Percentiles rank a stretch among this genome's conserved stretches.
Conservation (phyloP, 75 land plant genomes). For the Cunninghamia lanceolata region DNA sequence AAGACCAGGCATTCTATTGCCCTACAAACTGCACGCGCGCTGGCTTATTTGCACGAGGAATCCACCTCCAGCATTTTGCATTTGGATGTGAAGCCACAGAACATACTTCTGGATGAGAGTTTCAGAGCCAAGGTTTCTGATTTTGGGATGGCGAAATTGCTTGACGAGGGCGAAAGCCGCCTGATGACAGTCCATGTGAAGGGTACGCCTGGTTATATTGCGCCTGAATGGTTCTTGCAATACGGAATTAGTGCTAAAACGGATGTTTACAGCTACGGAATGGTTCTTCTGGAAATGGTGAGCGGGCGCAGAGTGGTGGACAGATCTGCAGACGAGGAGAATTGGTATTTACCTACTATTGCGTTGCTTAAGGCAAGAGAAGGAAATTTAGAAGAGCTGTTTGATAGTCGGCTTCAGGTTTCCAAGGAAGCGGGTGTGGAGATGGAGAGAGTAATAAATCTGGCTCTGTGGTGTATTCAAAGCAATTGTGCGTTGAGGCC, state of each 20-base stretch:
- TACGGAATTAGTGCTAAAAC: constrained; percentile 19
- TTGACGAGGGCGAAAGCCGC: constrained; percentile 18
- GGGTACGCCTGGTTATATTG: constrained; percentile 31
- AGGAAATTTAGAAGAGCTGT: neutral
- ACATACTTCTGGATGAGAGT: constrained; percentile 26
- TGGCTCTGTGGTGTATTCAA: constrained; percentile 23
- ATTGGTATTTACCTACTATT: neutral
- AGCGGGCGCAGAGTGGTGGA: constrained; percentile 4
- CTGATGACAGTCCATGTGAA: constrained; percentile 16
- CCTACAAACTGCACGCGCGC: neutral
- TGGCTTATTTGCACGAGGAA: constrained; percentile 23
- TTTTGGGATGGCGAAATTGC: constrained; percentile 25
- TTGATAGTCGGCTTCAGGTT: neutral
- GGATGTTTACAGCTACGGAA: constrained; percentile 33
- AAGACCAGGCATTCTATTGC: neutral
- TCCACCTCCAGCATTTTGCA: constrained; percentile 14
- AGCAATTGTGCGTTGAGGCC: constrained; percentile 9
- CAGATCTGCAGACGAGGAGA: neutral
- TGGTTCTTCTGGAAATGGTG: constrained; percentile 21
- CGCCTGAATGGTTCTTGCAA: constrained; percentile 23
- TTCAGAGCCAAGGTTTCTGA: constrained; percentile 31
- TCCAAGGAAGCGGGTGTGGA: neutral
- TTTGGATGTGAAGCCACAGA: constrained; percentile 33
- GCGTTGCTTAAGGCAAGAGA: neutral
- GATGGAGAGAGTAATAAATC: neutral